Evolutionary conservation across 768 basidiomycete genomes (phyloP).

Genomic region (Mrakia hoshinonis): DNA sequence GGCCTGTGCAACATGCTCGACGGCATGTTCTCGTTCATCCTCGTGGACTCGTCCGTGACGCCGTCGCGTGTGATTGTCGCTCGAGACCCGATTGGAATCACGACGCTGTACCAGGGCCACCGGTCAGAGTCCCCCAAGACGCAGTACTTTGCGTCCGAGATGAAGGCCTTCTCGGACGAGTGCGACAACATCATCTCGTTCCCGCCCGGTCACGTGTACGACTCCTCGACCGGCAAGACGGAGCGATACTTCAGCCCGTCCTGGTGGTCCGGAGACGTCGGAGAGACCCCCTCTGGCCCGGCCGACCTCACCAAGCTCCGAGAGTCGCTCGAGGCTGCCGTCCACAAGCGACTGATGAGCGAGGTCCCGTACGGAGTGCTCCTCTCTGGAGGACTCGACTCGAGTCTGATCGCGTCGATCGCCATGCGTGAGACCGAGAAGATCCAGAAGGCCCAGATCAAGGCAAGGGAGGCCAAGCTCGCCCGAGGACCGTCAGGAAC

Average conservation of each 20-base stretch:
- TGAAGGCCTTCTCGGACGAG: constrained; percentile 81
- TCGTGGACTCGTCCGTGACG: constrained; percentile 82
- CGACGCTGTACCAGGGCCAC: constrained; percentile 98
- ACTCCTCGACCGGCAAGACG: constrained; percentile 68
- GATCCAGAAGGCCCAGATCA: constrained; percentile 67
- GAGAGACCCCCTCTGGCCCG: constrained; percentile 51
- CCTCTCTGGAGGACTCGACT: constrained; percentile 88
- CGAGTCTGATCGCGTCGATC: constrained; percentile 88
- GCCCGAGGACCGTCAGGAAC: constrained; percentile 31
- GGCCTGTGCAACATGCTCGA: constrained; percentile 75
- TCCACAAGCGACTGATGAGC: constrained; percentile 90
- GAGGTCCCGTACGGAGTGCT: constrained; percentile 98
- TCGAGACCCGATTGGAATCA: constrained; percentile 94
- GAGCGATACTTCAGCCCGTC: constrained; percentile 76
- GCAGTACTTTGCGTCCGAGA: constrained; percentile 88
- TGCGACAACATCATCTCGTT: constrained; percentile 92
- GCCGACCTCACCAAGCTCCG: constrained; percentile 64
- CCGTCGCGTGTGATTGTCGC: constrained; percentile 89
- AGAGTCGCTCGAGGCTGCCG: constrained; percentile 78
- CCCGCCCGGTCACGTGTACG: constrained; percentile 94
- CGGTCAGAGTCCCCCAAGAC: constrained; percentile 69
- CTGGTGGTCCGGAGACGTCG: constrained; percentile 79
- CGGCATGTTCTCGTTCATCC: constrained; percentile 97
- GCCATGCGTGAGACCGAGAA: constrained; percentile 93
- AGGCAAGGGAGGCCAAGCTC: constrained; percentile 50